Evolutionary conservation across 305 asterid species (phyloP).

Genomic region (Monarda citriodora): DNA sequence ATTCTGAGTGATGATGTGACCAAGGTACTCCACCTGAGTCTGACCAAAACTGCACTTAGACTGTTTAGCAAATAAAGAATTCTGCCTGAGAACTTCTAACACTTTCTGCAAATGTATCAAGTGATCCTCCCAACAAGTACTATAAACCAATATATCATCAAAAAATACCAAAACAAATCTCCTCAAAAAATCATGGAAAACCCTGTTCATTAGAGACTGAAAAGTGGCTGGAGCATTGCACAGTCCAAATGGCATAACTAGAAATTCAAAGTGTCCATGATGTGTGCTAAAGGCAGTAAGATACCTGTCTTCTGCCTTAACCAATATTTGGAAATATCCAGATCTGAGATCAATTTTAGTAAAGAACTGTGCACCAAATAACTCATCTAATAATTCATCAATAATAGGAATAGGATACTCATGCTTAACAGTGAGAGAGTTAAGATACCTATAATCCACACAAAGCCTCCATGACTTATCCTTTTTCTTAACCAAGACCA

Average conservation of each 20-base stretch:
- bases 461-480: not conserved
- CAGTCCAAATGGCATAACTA: not conserved
- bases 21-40: not conserved
- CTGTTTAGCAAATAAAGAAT: not conserved
- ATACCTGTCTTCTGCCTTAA: not conserved
- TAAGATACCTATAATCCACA: not conserved
- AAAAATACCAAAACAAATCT: not conserved
- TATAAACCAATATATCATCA: not conserved
- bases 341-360: not conserved
- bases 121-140: not conserved
- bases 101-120: not conserved
- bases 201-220: not conserved
- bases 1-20: not conserved
- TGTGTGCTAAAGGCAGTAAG: not conserved
- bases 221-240: not conserved
- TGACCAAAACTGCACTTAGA: not conserved
- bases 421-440: not conserved
- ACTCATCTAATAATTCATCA: not conserved
- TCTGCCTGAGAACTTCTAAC: accelerated
- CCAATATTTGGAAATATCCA: not conserved
- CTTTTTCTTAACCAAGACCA: not conserved
- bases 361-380: not conserved
- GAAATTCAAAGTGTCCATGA: not conserved
- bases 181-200: not conserved
- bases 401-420: not conserved